phyloP scores from a whole-genome alignment of 768 basidiomycete genomes.

The Tulasnella sp. region DNA sequence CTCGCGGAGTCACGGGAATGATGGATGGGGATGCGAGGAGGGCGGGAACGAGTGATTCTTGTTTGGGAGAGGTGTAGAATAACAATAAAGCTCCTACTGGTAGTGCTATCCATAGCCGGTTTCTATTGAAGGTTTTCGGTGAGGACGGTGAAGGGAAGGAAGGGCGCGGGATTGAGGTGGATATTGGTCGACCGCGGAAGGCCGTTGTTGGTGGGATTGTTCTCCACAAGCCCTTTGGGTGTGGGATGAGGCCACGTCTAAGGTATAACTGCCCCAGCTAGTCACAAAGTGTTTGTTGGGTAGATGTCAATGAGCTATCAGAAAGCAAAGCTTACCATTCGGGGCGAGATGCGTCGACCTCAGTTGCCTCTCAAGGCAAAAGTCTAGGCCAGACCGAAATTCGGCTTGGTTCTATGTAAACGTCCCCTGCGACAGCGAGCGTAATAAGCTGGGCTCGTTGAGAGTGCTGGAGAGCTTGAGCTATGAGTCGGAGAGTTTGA shows the following conservation, averaged over 20 bases:
- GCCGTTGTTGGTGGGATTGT: background rate
- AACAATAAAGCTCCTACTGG: conserved; percentile 46
- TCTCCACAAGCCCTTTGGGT: background rate
- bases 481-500: background rate
- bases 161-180: background rate
- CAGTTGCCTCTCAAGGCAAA: background rate
- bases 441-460: background rate
- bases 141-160: background rate
- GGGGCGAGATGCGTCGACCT: background rate
- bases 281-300: background rate
- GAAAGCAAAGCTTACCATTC: background rate
- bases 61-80: conserved; percentile 30
- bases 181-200: background rate
- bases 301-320: too few species aligned
- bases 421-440: background rate
- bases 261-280: background rate
- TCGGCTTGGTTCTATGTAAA: background rate
- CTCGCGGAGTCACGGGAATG: conserved; percentile 31
- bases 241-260: background rate
- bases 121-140: background rate
- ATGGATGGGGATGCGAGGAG: conserved; percentile 41
- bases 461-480: background rate
- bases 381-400: background rate
- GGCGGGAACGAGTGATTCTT: conserved; percentile 33
- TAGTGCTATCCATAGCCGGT: conserved; percentile 42